These are phyloP conservation scores for Ceratobasidium sp. DNA, from an alignment of 1,284 basidiomycete genomes.

Conservation along the genomic window DNA sequence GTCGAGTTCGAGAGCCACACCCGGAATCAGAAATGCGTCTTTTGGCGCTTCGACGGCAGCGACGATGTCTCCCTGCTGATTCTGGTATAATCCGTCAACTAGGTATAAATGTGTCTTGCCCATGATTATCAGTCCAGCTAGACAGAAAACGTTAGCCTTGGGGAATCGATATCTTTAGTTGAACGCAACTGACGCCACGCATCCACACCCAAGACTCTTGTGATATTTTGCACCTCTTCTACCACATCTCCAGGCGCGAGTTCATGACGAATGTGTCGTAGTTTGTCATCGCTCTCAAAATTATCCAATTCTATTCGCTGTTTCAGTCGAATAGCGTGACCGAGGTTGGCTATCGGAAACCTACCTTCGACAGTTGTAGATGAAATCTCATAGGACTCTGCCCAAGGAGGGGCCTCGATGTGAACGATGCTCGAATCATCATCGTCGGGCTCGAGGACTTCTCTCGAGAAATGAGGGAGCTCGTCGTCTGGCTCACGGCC, in stretches of 20 bases:
- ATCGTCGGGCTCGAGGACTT: constrained; percentile 70
- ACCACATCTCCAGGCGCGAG: constrained; percentile 92
- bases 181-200: constrained; percentile 74
- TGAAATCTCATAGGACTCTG: constrained; percentile 80
- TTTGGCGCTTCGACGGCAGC: constrained; percentile 89
- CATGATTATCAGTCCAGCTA: constrained; percentile 88
- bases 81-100: constrained; percentile 92
- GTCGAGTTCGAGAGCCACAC: constrained; percentile 83
- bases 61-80: constrained; percentile 87
- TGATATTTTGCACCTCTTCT: constrained; percentile 89
- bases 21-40: constrained; percentile 85
- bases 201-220: constrained; percentile 87
- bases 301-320: constrained; percentile 27
- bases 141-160: constrained; percentile 49
- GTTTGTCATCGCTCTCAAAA: constrained; percentile 72
- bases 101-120: constrained; percentile 90
- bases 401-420: constrained; percentile 80
- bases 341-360: constrained; percentile 38
- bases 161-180: constrained; percentile 3
- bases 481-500: constrained; percentile 64
- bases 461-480: constrained; percentile 61
- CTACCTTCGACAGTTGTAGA: constrained; percentile 73
- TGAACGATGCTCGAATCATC: constrained; percentile 71
- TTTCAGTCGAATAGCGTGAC: constrained; percentile 7
- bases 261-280: constrained; percentile 82